Percentiles rank a stretch among this genome's conserved stretches.
phyloP scores from a whole-genome alignment of 2,329 filamentous ascomycete species.

The Penicillium expansum region DNA sequence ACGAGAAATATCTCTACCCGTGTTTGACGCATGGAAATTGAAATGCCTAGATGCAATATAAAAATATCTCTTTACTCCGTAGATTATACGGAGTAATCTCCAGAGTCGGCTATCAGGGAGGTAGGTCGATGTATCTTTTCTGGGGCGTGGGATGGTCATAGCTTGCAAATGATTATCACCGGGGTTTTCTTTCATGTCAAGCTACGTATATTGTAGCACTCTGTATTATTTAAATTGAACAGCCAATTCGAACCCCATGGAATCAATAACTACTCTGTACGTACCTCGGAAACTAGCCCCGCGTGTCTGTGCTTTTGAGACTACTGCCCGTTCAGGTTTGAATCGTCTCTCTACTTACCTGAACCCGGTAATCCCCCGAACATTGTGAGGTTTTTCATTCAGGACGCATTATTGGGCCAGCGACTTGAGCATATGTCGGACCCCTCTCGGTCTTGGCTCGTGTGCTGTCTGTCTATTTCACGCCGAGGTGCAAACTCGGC shows the following conservation, averaged over 20 bases:
- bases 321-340: neutral
- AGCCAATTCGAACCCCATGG: conserved; percentile 13
- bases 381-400: neutral
- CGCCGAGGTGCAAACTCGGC: neutral
- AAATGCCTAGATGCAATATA: neutral
- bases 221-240: neutral
- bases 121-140: neutral
- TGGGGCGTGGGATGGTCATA: neutral
- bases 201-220: neutral
- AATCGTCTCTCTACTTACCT: too few relatives aligned
- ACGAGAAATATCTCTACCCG: conserved; percentile 7
- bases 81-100: neutral
- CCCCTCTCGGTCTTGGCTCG: conserved; percentile 1
- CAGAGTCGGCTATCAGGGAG: neutral
- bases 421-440: neutral
- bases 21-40: neutral
- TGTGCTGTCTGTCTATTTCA: neutral
- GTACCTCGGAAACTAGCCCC: neutral
- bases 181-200: neutral
- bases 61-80: neutral
- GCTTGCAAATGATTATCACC: neutral
- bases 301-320: conserved; percentile 4
- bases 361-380: neutral
- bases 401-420: neutral
- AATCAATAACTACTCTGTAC: neutral